phyloP scores from a whole-genome alignment of 1,139 yeast species.

The Geotrichum phurueaensis region DNA sequence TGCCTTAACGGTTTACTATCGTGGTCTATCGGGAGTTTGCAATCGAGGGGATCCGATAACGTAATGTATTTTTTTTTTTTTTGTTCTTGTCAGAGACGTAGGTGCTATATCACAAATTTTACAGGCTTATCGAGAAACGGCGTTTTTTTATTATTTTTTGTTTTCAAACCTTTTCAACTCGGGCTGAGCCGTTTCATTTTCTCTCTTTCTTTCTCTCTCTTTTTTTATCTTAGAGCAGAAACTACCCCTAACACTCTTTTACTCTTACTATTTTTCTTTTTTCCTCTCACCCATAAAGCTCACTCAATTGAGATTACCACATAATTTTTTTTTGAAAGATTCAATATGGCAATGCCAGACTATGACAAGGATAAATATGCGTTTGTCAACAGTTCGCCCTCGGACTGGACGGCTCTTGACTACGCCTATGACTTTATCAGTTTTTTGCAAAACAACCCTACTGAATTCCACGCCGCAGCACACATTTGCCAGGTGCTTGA shows the following conservation, averaged over 20 bases:
- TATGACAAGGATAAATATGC: neutral
- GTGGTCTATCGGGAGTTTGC: neutral
- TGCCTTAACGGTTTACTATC: neutral
- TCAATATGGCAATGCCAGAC: neutral
- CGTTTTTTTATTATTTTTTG: no score
- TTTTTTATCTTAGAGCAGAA: neutral
- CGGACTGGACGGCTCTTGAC: constrained; percentile 13
- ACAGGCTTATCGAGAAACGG: no score
- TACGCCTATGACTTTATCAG: constrained; percentile 53
- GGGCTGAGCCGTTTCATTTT: no score
- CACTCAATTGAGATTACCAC: neutral
- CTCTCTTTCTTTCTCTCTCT: neutral
- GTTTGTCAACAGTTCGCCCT: neutral
- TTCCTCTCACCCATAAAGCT: neutral
- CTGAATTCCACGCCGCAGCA: constrained; percentile 85
- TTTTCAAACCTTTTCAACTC: no score
- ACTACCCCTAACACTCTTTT: neutral
- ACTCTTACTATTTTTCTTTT: neutral
- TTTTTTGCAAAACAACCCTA: constrained; percentile 77
- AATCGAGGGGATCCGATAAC: neutral
- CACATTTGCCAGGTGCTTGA: constrained; percentile 39
- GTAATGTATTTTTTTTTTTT: neutral
- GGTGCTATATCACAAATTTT: neutral
- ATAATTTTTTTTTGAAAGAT: neutral
- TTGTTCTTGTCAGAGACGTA: neutral